Conservation (phyloP, 257 asterid genomes). For the Asclepias syriaca region DNA sequence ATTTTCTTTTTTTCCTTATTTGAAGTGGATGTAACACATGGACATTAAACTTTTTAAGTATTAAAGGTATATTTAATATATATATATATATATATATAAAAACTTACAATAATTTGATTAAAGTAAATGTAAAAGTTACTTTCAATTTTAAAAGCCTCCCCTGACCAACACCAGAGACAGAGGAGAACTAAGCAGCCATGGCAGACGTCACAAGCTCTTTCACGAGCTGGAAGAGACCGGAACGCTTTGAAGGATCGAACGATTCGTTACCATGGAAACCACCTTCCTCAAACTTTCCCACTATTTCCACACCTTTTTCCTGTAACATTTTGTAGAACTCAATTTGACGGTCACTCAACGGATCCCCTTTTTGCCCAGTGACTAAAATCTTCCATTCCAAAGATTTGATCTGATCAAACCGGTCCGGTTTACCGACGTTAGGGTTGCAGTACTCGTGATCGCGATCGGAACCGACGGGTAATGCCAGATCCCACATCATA, state of each 20-base stretch:
- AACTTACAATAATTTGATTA: too few species aligned
- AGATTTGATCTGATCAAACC: background rate
- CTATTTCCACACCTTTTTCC: background rate
- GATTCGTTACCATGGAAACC: background rate
- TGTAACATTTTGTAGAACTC: background rate
- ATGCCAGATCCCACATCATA: background rate
- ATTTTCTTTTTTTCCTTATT: too few species aligned
- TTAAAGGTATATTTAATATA: too few species aligned
- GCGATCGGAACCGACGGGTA: background rate
- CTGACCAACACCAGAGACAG: too few species aligned
- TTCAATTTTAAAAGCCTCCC: too few species aligned
- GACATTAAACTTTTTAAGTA: too few species aligned
- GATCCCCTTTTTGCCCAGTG: background rate
- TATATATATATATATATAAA: too few species aligned
- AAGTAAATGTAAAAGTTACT: too few species aligned
- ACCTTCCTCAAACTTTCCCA: constrained; percentile 3
- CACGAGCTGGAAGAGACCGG: background rate
- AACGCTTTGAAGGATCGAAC: too few species aligned
- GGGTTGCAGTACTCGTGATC: constrained; percentile 3
- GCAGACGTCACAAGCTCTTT: background rate
- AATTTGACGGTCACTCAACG: background rate
- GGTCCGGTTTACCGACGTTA: background rate
- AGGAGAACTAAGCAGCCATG: background rate
- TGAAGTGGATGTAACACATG: too few species aligned
- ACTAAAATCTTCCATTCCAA: constrained; percentile 1